Percentiles rank a stretch among this genome's conserved stretches.
These are phyloP conservation scores for Saccharomycopsis babjevae DNA, from an alignment of 805 yeast species.

Conservation along the genomic window DNA sequence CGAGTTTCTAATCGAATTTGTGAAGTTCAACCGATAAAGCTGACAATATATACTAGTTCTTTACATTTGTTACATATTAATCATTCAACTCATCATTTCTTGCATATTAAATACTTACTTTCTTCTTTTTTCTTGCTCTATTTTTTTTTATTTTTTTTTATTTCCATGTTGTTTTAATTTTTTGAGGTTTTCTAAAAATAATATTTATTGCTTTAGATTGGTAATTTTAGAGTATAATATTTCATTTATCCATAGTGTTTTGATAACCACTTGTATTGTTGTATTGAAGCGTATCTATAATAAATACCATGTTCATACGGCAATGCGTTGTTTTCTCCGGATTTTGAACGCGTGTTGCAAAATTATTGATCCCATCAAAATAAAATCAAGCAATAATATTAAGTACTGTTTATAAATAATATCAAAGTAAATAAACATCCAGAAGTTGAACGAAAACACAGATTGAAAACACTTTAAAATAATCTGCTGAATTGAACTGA, in stretches of 20 bases:
- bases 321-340: background rate
- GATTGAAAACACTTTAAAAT: background rate
- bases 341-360: background rate
- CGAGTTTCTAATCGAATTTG: conserved; percentile 13
- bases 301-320: background rate
- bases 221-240: too few species aligned
- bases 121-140: background rate
- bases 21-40: conserved; percentile 4
- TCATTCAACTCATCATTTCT: background rate
- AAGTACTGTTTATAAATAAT: background rate
- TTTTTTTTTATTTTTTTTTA: background rate
- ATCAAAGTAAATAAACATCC: background rate
- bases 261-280: background rate
- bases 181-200: too few species aligned
- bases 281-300: background rate
- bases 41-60: background rate
- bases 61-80: background rate
- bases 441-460: background rate
- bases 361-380: background rate
- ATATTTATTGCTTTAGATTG: too few species aligned
- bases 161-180: background rate
- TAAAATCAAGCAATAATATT: background rate
- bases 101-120: background rate
- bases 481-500: too few species aligned
- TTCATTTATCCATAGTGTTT: too few species aligned